Evolutionary conservation across 139 green algal species (phyloP), one percentile per base, ranked within the genome.

Genomic region (Coelastrella sp.): DNA sequence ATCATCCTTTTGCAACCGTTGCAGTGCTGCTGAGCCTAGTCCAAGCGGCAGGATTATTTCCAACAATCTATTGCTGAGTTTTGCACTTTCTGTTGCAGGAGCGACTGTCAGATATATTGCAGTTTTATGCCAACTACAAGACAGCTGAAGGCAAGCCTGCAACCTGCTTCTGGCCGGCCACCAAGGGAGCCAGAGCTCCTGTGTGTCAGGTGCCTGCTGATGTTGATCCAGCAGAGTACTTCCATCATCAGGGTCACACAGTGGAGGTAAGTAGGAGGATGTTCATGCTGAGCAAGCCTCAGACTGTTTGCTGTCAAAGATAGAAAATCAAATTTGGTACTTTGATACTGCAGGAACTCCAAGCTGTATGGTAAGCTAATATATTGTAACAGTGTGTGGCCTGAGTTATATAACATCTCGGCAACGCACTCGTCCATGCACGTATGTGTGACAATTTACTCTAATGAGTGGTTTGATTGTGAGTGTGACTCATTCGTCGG

Each of bases 81-180:
- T n/a, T 53, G 45, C 1, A 57, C 1, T 2, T 57, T 35, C 38
- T 27, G 23, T 57, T 78, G 41, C 71, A 79, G 71, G 71, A 37
- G n/a, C 48, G 32, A 17, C 8, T 81, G 32, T 23, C 4, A n/a
- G 4, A 17, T 34, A 66, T 81, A 0, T 19, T 81, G 15, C 40
- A 81, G 32, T 81, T 81, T 27, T 81, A 48, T 48, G 48, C 48
- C 0, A 81, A 81, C 73, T 81, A 81, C 77, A 84, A 72, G n/a
- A 53, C 77, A 41, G 59, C 77, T 35, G 60, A 74, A 37, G 32
- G 45, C 5, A 84, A 76, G 53, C 60, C 77, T 23, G 21, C 25
- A 25, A 21, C 57, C 35, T 75, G 59, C 53, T 76, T 72, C 53
- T 84, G 51, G 45, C 60, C 59, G 43, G 4, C 19, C 30, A 30